Evolutionary conservation across 108 stramenopile genomes (phyloP).

Genomic region (Discostella stelligeroides): DNA sequence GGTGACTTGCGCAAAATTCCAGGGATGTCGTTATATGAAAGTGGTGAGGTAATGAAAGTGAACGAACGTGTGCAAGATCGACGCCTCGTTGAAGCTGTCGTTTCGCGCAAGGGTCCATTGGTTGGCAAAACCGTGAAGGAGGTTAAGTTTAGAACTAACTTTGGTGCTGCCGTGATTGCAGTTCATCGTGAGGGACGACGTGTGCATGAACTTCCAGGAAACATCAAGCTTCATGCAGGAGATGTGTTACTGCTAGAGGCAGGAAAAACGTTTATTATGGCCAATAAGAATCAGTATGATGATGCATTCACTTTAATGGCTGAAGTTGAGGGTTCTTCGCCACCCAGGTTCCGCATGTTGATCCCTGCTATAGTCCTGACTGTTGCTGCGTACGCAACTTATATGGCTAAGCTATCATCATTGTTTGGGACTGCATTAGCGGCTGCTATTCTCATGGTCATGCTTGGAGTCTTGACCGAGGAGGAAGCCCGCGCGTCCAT

Average conservation of each 20-base stretch:
- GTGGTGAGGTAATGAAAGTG: constrained; percentile 72
- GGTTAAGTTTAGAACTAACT: constrained; percentile 70
- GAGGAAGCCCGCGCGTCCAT: constrained; percentile 82
- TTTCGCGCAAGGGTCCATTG: constrained; percentile 75
- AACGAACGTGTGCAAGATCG: constrained; percentile 77
- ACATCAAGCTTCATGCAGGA: constrained; percentile 81
- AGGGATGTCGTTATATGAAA: constrained; percentile 64
- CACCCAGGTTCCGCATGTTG: constrained; percentile 68
- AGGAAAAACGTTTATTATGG: constrained; percentile 73
- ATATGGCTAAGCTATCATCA: constrained; percentile 20
- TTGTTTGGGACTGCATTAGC: constrained; percentile 1
- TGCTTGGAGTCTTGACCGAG: constrained; percentile 71
- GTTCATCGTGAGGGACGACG: constrained; percentile 80
- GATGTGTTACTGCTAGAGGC: constrained; percentile 87
- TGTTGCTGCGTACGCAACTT: constrained; percentile 16
- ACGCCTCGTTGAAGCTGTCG: constrained; percentile 83
- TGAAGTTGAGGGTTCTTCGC: constrained; percentile 82
- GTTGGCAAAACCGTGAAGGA: constrained; percentile 80
- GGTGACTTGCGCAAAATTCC: constrained; percentile 79
- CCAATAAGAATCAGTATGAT: constrained; percentile 62
- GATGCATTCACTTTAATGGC: constrained; percentile 35
- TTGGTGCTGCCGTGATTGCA: constrained; percentile 87
- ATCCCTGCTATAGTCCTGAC: constrained; percentile 71
- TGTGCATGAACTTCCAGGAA: constrained; percentile 82
- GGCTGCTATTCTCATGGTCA: constrained; percentile 59